These are phyloP conservation scores for Ambrosia trifida DNA, from an alignment of 129 eudicot species.

Conservation along the genomic window DNA sequence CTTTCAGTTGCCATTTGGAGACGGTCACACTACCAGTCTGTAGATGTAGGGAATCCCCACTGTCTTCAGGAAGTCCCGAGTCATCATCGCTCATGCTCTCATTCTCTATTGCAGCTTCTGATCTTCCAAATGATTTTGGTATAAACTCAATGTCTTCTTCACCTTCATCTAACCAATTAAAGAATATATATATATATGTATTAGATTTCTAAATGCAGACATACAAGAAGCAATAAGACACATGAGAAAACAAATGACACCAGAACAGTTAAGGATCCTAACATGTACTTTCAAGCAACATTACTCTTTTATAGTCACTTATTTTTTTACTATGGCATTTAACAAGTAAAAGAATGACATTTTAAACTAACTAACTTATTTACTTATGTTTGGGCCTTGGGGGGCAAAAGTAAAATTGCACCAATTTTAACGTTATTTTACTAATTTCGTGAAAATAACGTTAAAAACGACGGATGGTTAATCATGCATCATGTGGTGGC, in stretches of 20 bases:
- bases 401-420: too few species aligned
- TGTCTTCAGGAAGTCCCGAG: conserved; percentile 42
- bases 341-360: background rate
- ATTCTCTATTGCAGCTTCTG: conserved; percentile 44
- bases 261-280: background rate
- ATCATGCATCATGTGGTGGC: too few species aligned
- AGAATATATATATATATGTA: background rate
- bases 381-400: too few species aligned
- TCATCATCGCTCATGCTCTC: conserved; percentile 72
- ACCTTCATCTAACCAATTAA: conserved; percentile 54
- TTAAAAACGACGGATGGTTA: too few species aligned
- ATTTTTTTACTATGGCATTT: background rate
- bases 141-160: conserved; percentile 56
- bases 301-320: background rate
- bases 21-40: conserved; percentile 35
- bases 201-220: background rate
- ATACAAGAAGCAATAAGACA: conserved; percentile 4
- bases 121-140: conserved; percentile 62
- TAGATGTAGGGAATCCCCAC: conserved; percentile 35
- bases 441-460: too few species aligned
- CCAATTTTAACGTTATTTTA: too few species aligned
- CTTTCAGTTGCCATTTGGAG: conserved; percentile 85
- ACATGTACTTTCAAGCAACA: conserved; percentile 13
- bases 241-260: background rate
- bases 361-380: background rate